These are phyloP conservation scores for Monosporozyma aquatica DNA, from an alignment of 805 yeast species.

Conservation along the genomic window DNA sequence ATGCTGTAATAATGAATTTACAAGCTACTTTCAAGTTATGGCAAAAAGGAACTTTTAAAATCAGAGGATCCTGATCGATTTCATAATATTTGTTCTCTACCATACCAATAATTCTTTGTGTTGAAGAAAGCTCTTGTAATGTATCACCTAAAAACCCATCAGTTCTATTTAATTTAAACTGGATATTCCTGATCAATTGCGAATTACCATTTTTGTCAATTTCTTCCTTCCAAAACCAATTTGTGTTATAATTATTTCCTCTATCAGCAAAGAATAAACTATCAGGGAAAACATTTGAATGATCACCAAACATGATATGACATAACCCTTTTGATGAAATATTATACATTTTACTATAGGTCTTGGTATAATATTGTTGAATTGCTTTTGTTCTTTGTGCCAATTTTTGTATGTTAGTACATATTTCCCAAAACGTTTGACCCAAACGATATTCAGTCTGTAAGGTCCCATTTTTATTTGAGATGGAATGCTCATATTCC, in stretches of 20 bases:
- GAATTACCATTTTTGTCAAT: constrained; percentile 4
- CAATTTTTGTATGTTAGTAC: constrained; percentile 4
- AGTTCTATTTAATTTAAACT: constrained; percentile 23
- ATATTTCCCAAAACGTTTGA: constrained; percentile 10
- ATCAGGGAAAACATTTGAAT: constrained; percentile 41
- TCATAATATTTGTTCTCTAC: constrained; percentile 48
- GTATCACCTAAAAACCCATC: constrained; percentile 14
- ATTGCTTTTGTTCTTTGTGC: constrained; percentile 10
- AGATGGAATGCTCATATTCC: constrained; percentile 5
- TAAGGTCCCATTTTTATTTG: constrained; percentile 3
- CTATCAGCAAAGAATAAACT: constrained; percentile 12
- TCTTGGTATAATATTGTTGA: constrained; percentile 32
- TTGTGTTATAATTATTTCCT: constrained; percentile 31
- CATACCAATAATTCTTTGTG: constrained; percentile 44
- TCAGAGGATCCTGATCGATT: constrained; percentile 42
- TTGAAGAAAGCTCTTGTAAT: constrained; percentile 7
- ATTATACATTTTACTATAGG: constrained; percentile 34
- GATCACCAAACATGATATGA: constrained; percentile 73
- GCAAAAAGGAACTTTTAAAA: constrained; percentile 40
- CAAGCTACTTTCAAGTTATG: constrained; percentile 30
- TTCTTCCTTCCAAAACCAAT: constrained; percentile 15
- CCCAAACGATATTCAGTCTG: constrained; percentile 8
- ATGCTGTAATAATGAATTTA: constrained; percentile 20
- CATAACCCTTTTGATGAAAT: constrained; percentile 73
- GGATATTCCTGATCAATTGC: constrained; percentile 19